phyloP scores from a whole-genome alignment of 2,329 filamentous ascomycete species.

The Cladosporium halotolerans region DNA sequence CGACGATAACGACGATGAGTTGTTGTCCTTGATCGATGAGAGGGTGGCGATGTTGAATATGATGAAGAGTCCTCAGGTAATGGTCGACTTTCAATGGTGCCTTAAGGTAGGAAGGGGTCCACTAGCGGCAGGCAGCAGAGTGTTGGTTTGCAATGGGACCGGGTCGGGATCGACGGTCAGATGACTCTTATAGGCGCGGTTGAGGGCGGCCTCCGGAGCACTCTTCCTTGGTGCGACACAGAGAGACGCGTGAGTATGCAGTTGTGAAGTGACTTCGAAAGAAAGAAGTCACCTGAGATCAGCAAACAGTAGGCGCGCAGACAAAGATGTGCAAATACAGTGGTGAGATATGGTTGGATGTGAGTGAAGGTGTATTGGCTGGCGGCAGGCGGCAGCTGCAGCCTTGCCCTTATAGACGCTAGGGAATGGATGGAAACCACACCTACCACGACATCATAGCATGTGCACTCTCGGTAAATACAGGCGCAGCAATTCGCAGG shows the following conservation, averaged over 20 bases:
- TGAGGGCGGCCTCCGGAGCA: slow-evolving; percentile 3
- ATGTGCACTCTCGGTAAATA: neutral
- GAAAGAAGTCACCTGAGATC: neutral
- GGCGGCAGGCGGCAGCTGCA: slow-evolving; percentile 3
- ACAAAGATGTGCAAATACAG: neutral
- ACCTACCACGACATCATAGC: neutral
- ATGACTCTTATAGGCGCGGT: slow-evolving; percentile 8
- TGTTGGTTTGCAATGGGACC: slow-evolving; percentile 10
- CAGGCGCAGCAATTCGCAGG: slow-evolving; percentile 1
- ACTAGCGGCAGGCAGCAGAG: slow-evolving; percentile 9
- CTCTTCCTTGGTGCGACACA: no score
- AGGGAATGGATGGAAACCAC: neutral
- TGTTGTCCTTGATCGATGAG: neutral
- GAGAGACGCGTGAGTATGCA: no score
- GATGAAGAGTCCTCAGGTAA: neutral
- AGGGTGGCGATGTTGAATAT: neutral
- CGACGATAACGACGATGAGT: neutral
- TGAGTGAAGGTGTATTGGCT: neutral
- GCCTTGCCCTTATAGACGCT: slow-evolving; percentile 2
- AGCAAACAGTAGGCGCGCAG: slow-evolving; percentile 2
- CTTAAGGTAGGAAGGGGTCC: slow-evolving; percentile 1
- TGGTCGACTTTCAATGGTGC: slow-evolving; percentile 4
- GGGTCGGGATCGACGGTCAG: slow-evolving; percentile 8
- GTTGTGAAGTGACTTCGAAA: no score
- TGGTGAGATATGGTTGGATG: neutral